Base-by-base conservation (phyloP, 768 basidiomycete species). In the Collybiopsis luxurians region DNA sequence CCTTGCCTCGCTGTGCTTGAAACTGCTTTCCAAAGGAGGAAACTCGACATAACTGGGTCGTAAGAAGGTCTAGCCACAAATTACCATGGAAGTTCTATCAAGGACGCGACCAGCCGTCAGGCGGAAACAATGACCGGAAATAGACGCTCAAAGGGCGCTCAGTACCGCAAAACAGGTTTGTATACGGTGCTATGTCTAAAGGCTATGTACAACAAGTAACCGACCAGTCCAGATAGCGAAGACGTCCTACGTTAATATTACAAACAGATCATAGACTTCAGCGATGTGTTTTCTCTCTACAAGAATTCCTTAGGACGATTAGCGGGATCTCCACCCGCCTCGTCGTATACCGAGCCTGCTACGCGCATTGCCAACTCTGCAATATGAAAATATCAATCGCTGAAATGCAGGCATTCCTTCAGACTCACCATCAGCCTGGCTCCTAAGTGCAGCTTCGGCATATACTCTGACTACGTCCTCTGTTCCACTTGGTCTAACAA, bases 401-500 rank as follows among this genome's bases (percentile, higher is more conserved):
- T 12, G n/a, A 54, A 31, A 30, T 38, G 10, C 49, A 45, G 28
- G 53, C 52, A 43, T 38, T 28, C 12, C 39, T 19, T 42, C 21
- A 39, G 10, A 77, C 87, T 66, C 62, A 97, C 96, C 90, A 69
- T 95, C 93, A 19, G 90, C 92, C 63, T 89, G 86, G 13, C 81
- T 71, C 59, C 81, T 83, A 40, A 83, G 73, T 45, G 76, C 78
- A 1, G 97, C 96, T 70, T 99, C 97, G 1, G 95, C 97, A 67
- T 98, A 99, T 15, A 99, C 95, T 57, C 97, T 81, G 5, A 99
- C 97, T 24, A 96, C 95, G 66, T 99, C 95, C 70, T 99, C 97
- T 23, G 97, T 99, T 9, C 97, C 97, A 70, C 94, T 96, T 2
- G 97, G 97, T 56, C 97, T 73, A 17, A 98, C 97, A 66, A 99